A percentile compares a stretch with the other conserved stretches of the same genome.
These are phyloP conservation scores for Fremontodendron californicum DNA, from an alignment of 345 rosid species.

Conservation along the genomic window DNA sequence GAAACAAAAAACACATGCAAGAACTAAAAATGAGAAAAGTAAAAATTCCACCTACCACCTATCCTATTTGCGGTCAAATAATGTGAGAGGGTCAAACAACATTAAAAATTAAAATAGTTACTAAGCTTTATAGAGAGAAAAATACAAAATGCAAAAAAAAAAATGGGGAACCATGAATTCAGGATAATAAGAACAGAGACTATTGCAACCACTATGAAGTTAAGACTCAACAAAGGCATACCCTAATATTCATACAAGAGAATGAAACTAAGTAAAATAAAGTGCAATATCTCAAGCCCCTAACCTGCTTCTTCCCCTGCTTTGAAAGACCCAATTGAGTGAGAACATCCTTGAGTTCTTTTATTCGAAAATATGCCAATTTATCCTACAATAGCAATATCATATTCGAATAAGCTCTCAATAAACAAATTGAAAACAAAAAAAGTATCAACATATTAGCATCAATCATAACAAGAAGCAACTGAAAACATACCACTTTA, in stretches of 20 bases:
- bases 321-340: conserved; percentile 93
- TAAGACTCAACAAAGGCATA: neutral
- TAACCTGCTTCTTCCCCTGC: conserved; percentile 95
- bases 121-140: neutral
- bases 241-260: neutral
- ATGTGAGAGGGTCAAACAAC: neutral
- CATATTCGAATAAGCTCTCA: conserved; percentile 13
- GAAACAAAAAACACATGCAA: neutral
- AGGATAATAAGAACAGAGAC: neutral
- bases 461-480: neutral
- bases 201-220: neutral
- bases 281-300: conserved; percentile 10
- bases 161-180: neutral
- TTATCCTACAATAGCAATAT: no score
- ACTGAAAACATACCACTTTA: neutral
- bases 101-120: neutral
- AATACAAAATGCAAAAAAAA: neutral
- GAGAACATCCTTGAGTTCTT: no score
- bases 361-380: no score
- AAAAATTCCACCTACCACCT: neutral
- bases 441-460: neutral
- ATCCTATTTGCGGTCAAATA: neutral
- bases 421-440: neutral
- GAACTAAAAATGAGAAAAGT: neutral
- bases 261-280: neutral